A percentile compares a stretch with the other conserved stretches of the same genome.
phyloP scores from a whole-genome alignment of 176 grass and related monocot genomes.

The Zoysia pacifica region DNA sequence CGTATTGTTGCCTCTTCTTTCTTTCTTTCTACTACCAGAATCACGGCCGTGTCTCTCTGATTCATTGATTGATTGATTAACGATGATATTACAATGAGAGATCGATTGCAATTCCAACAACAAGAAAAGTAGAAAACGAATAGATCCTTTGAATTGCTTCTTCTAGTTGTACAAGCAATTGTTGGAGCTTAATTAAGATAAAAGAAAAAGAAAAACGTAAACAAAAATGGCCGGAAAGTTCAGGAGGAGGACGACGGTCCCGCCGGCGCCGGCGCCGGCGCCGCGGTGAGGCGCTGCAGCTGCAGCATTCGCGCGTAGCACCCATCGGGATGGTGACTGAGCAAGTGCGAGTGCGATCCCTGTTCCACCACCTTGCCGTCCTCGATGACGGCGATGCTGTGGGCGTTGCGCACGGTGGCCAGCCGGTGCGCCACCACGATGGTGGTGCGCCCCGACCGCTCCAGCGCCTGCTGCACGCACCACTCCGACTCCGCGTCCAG shows the following conservation, averaged over 20 bases:
- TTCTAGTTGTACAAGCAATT: too few relatives aligned
- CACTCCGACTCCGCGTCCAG: slow-evolving; percentile 87
- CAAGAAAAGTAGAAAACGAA: too few relatives aligned
- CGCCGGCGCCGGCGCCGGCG: slow-evolving; percentile 33
- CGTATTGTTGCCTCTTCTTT: too few relatives aligned
- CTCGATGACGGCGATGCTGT: slow-evolving; percentile 88
- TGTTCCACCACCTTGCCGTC: slow-evolving; percentile 95
- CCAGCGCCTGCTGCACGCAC: slow-evolving; percentile 78
- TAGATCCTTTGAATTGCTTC: too few relatives aligned
- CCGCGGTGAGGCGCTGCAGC: slow-evolving; percentile 63
- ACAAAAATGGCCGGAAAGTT: too few relatives aligned
- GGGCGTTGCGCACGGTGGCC: slow-evolving; percentile 72
- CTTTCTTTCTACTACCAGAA: too few relatives aligned
- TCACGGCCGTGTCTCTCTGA: too few relatives aligned
- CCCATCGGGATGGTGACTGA: slow-evolving; percentile 77
- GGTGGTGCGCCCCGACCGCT: slow-evolving; percentile 46
- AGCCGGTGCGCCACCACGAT: slow-evolving; percentile 89
- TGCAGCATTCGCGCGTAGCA: slow-evolving; percentile 88
- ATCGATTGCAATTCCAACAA: too few relatives aligned
- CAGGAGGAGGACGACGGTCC: slow-evolving; percentile 17
- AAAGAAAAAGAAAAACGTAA: too few relatives aligned
- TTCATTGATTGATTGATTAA: too few relatives aligned
- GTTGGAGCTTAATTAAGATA: too few relatives aligned
- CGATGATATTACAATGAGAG: too few relatives aligned
- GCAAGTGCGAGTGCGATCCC: slow-evolving; percentile 82